Percentiles rank a stretch among this genome's conserved stretches.
Conservation (phyloP, 2,329 filamentous ascomycete species). For the Bisporella sp. region DNA sequence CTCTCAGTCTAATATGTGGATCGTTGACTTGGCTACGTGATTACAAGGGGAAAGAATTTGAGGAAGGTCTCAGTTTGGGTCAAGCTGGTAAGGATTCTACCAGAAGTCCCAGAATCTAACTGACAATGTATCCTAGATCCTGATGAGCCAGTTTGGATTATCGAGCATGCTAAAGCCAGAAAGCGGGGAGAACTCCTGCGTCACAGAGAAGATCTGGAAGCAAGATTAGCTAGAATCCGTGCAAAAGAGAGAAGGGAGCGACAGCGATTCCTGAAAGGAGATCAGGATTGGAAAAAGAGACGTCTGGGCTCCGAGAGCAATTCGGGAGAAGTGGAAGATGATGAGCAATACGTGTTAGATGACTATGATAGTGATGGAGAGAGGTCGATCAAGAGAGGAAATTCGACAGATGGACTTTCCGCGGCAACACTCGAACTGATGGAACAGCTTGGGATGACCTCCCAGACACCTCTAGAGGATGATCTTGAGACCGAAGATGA, state of each 20-base stretch:
- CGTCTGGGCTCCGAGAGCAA: constrained; percentile 22
- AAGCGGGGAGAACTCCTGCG: constrained; percentile 47
- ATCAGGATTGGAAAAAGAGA: constrained; percentile 40
- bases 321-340: constrained; percentile 30
- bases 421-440: constrained; percentile 56
- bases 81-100: constrained; percentile 12
- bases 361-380: constrained; percentile 63
- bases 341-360: constrained; percentile 55
- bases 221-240: constrained; percentile 47
- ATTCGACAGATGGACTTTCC: constrained; percentile 42
- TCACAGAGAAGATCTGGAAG: constrained; percentile 52
- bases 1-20: constrained; percentile 64
- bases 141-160: constrained; percentile 64
- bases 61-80: constrained; percentile 20
- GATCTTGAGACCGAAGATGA: constrained; percentile 47
- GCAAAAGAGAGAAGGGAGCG: constrained; percentile 48
- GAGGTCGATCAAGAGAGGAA: constrained; percentile 20
- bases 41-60: constrained; percentile 43
- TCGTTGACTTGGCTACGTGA: constrained; percentile 67
- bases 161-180: constrained; percentile 52
- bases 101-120: background rate
- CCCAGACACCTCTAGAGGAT: constrained; percentile 30
- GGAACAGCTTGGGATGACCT: constrained; percentile 41
- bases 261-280: constrained; percentile 37
- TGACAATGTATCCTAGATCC: constrained; percentile 29